Evolutionary conservation across 2,329 filamentous ascomycete species (phyloP), one percentile per base, ranked within the genome.

Genomic region (Eutypella sp.): DNA sequence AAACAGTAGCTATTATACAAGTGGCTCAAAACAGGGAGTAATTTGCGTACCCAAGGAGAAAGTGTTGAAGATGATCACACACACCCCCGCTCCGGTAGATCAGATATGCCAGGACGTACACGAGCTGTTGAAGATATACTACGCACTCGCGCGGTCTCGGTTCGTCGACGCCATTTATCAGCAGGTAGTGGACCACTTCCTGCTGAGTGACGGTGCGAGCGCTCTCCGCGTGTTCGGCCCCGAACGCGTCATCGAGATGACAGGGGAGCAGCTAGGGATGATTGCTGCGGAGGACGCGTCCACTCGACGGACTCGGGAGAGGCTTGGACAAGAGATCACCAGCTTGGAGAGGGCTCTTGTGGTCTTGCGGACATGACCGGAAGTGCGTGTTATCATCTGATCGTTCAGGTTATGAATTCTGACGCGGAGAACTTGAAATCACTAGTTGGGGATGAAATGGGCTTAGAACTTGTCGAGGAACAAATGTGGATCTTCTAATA

Each of bases 121-220:
- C 44, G 71, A 79, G 47, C 73, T 72, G 19, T 63, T 80, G 4
- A 61, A 64, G 41, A 61, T 70, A 0, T 80, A 77, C 57, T 79
- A 80, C 63, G 71, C 74, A 38, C 71, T 78, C 6, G 66, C 73
- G 2, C 61, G 63, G 13, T 74, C 75, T 52, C 67, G 74, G 0
- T 78, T 81, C 50, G 67, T 76, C 1, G 76, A 81, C 53, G 70
- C 60, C 38, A 59, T 81, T 8, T 71, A 65, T 51, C 66, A 69
- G 54, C 76, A 81, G 50, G 73, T 68, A 0, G 63, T 68, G 2
- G 65, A 70, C 39, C 63, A 74, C 50, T 65, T 65, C 50, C 63
- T 81, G 1, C 51, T 78, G 2, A 64, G 57, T 2, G 67, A 72
- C 3, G 61, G 68, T 0, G 50, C 63, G 1, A 71, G 68, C 9